Percentiles rank a stretch among this genome's conserved stretches.
These are phyloP conservation scores for Arthroderma sp. DNA, from an alignment of 2,329 filamentous ascomycete species.

Conservation along the genomic window DNA sequence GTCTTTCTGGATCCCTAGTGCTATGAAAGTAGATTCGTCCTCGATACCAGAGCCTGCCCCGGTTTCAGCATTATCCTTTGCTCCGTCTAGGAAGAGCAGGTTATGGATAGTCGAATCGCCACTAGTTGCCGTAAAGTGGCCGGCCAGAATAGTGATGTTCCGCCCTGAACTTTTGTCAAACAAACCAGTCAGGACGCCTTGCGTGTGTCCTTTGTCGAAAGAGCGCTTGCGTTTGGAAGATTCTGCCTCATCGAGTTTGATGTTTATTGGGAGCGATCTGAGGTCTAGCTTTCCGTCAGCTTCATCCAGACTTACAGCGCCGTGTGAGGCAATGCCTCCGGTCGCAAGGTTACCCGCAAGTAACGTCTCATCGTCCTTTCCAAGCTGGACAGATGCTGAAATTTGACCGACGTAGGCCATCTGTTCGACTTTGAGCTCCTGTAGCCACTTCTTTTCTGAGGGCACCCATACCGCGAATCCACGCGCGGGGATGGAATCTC, in stretches of 20 bases:
- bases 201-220: constrained; percentile 22
- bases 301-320: constrained; percentile 51
- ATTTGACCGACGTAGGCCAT: constrained; percentile 60
- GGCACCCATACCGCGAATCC: constrained; percentile 91
- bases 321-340: constrained; percentile 57
- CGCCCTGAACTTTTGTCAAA: constrained; percentile 10
- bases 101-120: constrained; percentile 65
- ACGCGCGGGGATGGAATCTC: constrained; percentile 46
- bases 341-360: constrained; percentile 77
- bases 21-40: constrained; percentile 58
- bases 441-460: constrained; percentile 72
- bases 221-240: constrained; percentile 17
- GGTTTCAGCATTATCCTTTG: constrained; percentile 50
- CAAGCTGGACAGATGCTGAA: constrained; percentile 54
- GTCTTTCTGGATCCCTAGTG: constrained; percentile 54
- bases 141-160: constrained; percentile 79
- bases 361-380: constrained; percentile 45
- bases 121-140: constrained; percentile 63
- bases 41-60: constrained; percentile 52
- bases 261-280: constrained; percentile 37
- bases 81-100: constrained; percentile 66
- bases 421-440: constrained; percentile 54
- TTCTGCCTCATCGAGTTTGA: constrained; percentile 18
- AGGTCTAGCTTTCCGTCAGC: constrained; percentile 22
- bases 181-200: constrained; percentile 18